phyloP scores from a whole-genome alignment of 1,284 basidiomycete genomes.

The Pseudozyma pruni region DNA sequence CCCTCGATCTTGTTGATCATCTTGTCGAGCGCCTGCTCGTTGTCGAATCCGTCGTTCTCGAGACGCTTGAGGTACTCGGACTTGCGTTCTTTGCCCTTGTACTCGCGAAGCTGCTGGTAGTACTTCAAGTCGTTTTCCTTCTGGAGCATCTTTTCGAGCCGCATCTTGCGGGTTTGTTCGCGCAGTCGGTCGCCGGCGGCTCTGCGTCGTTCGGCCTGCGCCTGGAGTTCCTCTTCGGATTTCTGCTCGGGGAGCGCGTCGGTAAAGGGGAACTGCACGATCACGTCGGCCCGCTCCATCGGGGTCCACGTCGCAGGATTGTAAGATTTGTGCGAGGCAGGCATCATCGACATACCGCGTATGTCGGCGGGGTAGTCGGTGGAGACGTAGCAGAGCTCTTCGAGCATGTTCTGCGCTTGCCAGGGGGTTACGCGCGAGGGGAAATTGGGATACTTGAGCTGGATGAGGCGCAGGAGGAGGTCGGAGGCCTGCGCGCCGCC shows the following conservation, averaged over 20 bases:
- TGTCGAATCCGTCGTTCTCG: slow-evolving; percentile 77
- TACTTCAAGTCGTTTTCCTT: slow-evolving; percentile 85
- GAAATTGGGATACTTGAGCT: slow-evolving; percentile 95
- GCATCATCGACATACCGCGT: slow-evolving; percentile 66
- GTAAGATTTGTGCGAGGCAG: slow-evolving; percentile 79
- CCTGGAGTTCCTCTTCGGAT: slow-evolving; percentile 86
- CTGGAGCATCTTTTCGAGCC: slow-evolving; percentile 77
- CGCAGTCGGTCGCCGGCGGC: slow-evolving; percentile 89
- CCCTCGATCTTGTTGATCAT: slow-evolving; percentile 81
- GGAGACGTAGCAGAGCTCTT: slow-evolving; percentile 86
- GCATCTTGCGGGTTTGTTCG: slow-evolving; percentile 87
- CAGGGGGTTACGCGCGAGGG: slow-evolving; percentile 72
- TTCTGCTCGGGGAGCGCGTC: slow-evolving; percentile 79
- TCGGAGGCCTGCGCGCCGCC: slow-evolving; percentile 90
- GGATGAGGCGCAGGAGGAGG: slow-evolving; percentile 88
- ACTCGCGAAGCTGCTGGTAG: slow-evolving; percentile 77
- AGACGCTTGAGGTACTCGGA: slow-evolving; percentile 76
- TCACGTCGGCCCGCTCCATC: slow-evolving; percentile 70
- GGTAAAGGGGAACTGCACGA: slow-evolving; percentile 55
- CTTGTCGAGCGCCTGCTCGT: slow-evolving; percentile 75
- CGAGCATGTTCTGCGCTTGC: slow-evolving; percentile 83
- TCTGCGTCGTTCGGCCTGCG: slow-evolving; percentile 80
- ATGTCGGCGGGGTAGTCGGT: slow-evolving; percentile 80
- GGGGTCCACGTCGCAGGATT: slow-evolving; percentile 67
- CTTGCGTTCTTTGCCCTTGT: slow-evolving; percentile 76